Evolutionary conservation across 176 grass and related monocot genomes (phyloP), one percentile per base, ranked within the genome.

Genomic region (Eleusine coracana): DNA sequence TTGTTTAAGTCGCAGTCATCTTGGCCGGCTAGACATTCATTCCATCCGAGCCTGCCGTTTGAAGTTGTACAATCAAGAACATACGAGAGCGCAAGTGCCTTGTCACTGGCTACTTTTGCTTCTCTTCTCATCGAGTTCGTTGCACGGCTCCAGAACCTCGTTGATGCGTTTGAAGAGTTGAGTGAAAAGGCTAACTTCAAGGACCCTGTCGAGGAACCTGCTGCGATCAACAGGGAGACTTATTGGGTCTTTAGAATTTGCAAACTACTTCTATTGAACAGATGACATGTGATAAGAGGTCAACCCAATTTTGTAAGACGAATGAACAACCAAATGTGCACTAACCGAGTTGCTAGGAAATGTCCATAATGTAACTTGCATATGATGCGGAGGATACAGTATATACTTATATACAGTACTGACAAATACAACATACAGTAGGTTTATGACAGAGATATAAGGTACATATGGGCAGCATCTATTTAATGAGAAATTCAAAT

Each of bases 111-210:
- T n/a, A 92, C 96, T 8, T 98, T 95, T 50, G 85, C 93, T 20
- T 98, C 96, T 12, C 96, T 95, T 21, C 92, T 98, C 77, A 92
- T 95, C 48, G 93, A 98, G 73, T 93, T 96, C 58, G 96, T 95
- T 28, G 93, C 93, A 1, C 88, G 96, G 69, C 89, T 98, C 54
- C 80, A 90, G 65, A 98, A 93, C 73, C 78, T 96, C 40, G 91
- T 90, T 29, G 83, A 92, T 87, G 93, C 96, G 31, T 87, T 96
- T 50, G 83, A 93, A 25, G 93, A 98, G 77, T 71, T 95, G 39
- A 93, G 93, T 61, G 77, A 89, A 75, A 87, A 83, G n/a, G 93
- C 91, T 9, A 55, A 75, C 27, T 98, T 98, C 73, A 93, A 90
- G 73, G 93, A 96, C 13, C 80, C 87, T 13, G 82, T 83, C 52